A percentile compares a stretch with the other conserved stretches of the same genome.
These are phyloP conservation scores for Zasmidium citrigriseum DNA, from an alignment of 2,329 filamentous ascomycete species.

Conservation along the genomic window DNA sequence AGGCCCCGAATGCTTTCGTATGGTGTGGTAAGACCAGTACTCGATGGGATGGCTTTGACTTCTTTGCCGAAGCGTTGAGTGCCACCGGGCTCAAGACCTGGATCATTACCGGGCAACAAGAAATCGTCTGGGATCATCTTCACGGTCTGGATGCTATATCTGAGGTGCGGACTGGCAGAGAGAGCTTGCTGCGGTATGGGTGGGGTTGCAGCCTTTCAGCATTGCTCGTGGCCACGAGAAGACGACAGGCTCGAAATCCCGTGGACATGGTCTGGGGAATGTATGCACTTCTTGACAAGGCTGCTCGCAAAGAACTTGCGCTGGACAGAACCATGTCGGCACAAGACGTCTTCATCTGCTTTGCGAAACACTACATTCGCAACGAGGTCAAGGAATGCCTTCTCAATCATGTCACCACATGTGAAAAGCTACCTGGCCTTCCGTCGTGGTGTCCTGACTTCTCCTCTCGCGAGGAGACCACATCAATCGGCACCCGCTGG, in stretches of 20 bases:
- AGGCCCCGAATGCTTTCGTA: neutral
- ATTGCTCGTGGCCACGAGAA: neutral
- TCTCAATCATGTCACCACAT: slow-evolving; percentile 2
- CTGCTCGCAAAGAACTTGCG: neutral
- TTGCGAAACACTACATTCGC: slow-evolving; percentile 4
- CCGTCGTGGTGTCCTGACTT: slow-evolving; percentile 4
- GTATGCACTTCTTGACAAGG: neutral
- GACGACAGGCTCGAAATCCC: neutral
- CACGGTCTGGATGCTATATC: slow-evolving; percentile 4
- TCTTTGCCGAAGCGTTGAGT: neutral
- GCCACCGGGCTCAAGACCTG: neutral
- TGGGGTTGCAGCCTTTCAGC: slow-evolving; percentile 1
- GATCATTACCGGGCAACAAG: neutral
- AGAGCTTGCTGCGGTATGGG: neutral
- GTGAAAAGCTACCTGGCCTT: neutral
- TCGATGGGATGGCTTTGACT: slow-evolving; percentile 1
- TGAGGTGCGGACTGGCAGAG: slow-evolving; percentile 1
- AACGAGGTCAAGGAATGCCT: slow-evolving; percentile 4
- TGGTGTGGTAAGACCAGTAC: neutral
- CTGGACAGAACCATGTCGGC: neutral
- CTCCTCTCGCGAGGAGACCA: slow-evolving; percentile 1
- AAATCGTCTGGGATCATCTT: neutral
- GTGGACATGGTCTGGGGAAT: slow-evolving; percentile 4
- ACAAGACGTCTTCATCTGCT: neutral
- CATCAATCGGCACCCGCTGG: neutral